A percentile compares a stretch with the other conserved stretches of the same genome.
Evolutionary conservation across 169 alveolate species (phyloP).

Genomic region (Cryptosporidium sp.): DNA sequence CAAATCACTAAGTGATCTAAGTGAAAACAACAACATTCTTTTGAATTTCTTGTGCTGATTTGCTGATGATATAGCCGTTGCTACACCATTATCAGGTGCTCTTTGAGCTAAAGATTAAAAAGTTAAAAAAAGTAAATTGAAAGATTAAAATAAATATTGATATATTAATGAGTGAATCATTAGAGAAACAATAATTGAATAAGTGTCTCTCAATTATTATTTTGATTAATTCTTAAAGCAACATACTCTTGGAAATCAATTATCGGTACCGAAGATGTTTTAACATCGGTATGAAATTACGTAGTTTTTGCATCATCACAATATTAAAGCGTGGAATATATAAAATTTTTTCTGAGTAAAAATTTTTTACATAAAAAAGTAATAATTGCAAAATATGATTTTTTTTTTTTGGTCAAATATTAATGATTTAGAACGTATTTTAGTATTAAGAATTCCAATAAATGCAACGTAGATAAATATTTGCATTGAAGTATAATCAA

Average conservation of each 20-base stretch:
- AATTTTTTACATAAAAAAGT: no score
- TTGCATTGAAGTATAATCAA: no score
- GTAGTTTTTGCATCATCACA: background rate
- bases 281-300: background rate
- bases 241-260: background rate
- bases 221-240: background rate
- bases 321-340: background rate
- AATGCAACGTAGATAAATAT: no score
- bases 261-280: background rate
- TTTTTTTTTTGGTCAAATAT: no score
- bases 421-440: no score
- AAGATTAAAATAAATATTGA: background rate
- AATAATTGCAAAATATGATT: background rate
- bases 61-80: constrained; percentile 91
- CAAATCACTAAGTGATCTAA: constrained; percentile 90
- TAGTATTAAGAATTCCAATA: background rate
- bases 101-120: constrained; percentile 43
- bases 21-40: constrained; percentile 91
- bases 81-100: constrained; percentile 91
- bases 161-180: background rate
- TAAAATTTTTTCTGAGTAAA: no score
- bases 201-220: background rate
- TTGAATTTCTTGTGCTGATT: constrained; percentile 92
- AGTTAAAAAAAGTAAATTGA: background rate
- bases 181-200: background rate